phyloP scores from a whole-genome alignment of 441 rosid species.

The Populus hybrid region DNA sequence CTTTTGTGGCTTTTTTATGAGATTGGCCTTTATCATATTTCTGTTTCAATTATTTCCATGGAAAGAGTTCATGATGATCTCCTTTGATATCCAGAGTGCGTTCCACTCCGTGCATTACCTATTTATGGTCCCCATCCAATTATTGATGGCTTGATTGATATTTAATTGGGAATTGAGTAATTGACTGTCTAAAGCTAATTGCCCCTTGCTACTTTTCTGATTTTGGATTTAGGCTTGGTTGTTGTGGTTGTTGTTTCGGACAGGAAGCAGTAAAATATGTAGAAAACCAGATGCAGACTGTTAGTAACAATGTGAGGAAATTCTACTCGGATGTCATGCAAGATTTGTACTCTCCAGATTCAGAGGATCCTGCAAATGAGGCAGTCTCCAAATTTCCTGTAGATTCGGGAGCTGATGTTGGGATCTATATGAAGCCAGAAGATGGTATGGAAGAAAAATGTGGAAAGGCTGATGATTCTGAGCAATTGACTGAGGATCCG shows the following conservation, averaged over 20 bases:
- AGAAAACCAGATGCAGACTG: constrained; percentile 77
- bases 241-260: constrained; percentile 9
- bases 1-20: not conserved
- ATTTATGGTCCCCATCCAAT: not conserved
- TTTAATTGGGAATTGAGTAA: not conserved
- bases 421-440: constrained; percentile 38
- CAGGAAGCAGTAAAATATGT: constrained; percentile 78
- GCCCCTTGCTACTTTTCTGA: not conserved
- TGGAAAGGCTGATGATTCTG: constrained; percentile 25
- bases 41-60: not conserved
- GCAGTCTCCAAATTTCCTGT: constrained; percentile 30
- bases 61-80: not conserved
- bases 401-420: constrained; percentile 37
- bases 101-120: not conserved
- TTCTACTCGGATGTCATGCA: constrained; percentile 68
- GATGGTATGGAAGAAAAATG: constrained; percentile 27
- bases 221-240: not conserved
- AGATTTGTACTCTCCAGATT: constrained; percentile 50
- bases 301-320: constrained; percentile 62
- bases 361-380: constrained; percentile 39
- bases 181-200: not conserved
- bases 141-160: not conserved
- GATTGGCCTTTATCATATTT: not conserved
- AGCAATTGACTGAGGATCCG: constrained; percentile 25
- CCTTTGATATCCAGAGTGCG: not conserved